These are phyloP conservation scores for Aspergillus versicolor DNA, from an alignment of 2,329 filamentous ascomycete genomes.

Conservation along the genomic window DNA sequence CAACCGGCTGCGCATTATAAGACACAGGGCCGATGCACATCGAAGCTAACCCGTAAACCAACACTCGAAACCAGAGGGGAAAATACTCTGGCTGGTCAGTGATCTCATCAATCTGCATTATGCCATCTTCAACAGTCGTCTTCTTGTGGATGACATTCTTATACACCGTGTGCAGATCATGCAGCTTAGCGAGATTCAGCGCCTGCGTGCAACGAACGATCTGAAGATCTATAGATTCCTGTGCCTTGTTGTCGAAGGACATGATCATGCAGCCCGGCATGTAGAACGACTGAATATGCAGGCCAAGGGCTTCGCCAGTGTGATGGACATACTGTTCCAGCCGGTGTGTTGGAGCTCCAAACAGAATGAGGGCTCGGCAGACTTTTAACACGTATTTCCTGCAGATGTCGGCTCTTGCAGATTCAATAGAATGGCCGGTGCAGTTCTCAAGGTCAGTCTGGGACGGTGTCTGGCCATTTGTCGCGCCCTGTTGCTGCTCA, in stretches of 20 bases:
- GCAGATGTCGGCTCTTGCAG: background rate
- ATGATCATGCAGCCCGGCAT: conserved; percentile 52
- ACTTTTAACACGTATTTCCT: conserved; percentile 57
- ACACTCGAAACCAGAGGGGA: conserved; percentile 52
- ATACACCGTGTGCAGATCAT: conserved; percentile 44
- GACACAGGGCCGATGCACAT: conserved; percentile 74
- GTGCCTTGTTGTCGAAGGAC: conserved; percentile 64
- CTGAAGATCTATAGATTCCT: conserved; percentile 45
- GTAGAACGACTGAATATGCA: conserved; percentile 85
- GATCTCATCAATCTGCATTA: conserved; percentile 41
- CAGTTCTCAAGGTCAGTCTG: background rate
- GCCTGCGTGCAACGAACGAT: conserved; percentile 40
- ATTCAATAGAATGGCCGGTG: background rate
- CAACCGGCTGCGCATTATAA: conserved; percentile 72
- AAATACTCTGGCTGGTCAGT: conserved; percentile 53
- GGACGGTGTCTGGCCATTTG: background rate
- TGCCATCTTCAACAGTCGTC: conserved; percentile 32
- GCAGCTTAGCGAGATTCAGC: conserved; percentile 42
- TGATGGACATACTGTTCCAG: conserved; percentile 86
- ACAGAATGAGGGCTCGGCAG: conserved; percentile 82
- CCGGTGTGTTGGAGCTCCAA: conserved; percentile 85
- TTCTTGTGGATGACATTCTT: conserved; percentile 47
- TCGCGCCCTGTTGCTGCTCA: background rate
- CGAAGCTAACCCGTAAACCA: conserved; percentile 72
- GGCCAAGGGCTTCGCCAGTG: conserved; percentile 80